Percentiles rank a stretch among this genome's conserved stretches.
These are phyloP conservation scores for Marasmius oreades DNA, from an alignment of 1,284 basidiomycete genomes.

Conservation along the genomic window DNA sequence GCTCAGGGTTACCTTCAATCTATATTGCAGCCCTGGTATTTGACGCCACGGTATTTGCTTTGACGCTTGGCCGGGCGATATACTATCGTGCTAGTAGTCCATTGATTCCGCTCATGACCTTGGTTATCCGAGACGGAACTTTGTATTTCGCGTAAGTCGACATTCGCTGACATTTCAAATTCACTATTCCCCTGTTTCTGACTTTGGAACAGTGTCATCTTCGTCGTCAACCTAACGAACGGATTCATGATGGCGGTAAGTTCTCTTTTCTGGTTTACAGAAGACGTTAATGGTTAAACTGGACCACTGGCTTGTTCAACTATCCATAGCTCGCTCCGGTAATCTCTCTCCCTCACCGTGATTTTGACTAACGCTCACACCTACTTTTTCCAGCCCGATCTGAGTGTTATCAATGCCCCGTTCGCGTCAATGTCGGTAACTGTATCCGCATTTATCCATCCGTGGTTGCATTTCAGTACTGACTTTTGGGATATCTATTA, in stretches of 20 bases:
- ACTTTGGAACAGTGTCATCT: neutral
- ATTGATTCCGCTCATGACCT: neutral
- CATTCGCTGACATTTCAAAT: neutral
- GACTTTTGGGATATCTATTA: too few relatives aligned
- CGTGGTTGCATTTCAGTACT: neutral
- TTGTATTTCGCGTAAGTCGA: neutral
- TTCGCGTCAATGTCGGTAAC: neutral
- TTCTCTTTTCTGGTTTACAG: neutral
- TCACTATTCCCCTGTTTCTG: neutral
- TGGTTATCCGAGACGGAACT: neutral
- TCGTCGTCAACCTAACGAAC: neutral
- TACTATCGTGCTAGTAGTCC: neutral
- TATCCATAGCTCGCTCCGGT: neutral
- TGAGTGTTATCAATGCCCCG: neutral
- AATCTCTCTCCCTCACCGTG: too few relatives aligned
- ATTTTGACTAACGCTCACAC: too few relatives aligned
- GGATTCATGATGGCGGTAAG: neutral
- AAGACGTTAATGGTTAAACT: neutral
- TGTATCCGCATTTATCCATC: neutral
- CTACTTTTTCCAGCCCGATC: neutral
- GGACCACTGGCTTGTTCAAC: neutral
- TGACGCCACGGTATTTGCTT: neutral
- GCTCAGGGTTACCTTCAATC: neutral
- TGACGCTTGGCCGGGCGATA: too few relatives aligned
- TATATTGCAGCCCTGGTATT: neutral